Conservation (phyloP, 2,329 filamentous ascomycete genomes). For the Aureobasidium sp. region DNA sequence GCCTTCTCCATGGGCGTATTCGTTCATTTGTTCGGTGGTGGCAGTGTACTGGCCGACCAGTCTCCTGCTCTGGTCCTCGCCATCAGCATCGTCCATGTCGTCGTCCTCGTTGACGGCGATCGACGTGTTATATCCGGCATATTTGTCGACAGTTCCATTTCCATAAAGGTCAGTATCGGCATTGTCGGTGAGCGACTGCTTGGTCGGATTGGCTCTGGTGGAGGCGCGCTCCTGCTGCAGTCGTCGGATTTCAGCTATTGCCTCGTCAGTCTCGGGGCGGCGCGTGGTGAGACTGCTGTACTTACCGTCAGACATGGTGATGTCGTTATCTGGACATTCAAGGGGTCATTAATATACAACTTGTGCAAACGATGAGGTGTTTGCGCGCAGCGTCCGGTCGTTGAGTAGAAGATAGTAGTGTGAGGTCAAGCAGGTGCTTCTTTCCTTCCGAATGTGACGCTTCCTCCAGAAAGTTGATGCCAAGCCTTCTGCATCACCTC, state of each 20-base stretch:
- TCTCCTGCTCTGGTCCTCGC: constrained; percentile 58
- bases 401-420: not conserved
- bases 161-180: constrained; percentile 88
- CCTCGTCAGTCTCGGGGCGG: constrained; percentile 7
- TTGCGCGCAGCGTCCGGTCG: not conserved
- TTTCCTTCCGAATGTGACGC: constrained; percentile 8
- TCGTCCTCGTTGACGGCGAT: constrained; percentile 73
- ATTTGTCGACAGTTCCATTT: constrained; percentile 64
- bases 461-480: constrained; percentile 1
- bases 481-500: not conserved
- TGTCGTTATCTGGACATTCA: constrained; percentile 1
- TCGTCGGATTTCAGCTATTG: constrained; percentile 34
- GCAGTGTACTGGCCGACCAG: constrained; percentile 95
- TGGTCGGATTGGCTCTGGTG: constrained; percentile 75
- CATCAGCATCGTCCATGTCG: constrained; percentile 67
- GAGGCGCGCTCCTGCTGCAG: constrained; percentile 87
- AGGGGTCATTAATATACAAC: constrained; percentile 3
- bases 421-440: not conserved
- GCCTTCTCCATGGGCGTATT: constrained; percentile 84
- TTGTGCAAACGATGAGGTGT: not conserved
- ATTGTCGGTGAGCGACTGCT: constrained; percentile 81
- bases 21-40: constrained; percentile 82
- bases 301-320: constrained; percentile 14
- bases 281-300: not conserved
- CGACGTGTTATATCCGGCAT: constrained; percentile 81